Evolutionary conservation across 768 basidiomycete species (phyloP), one percentile per base, ranked within the genome.

Genomic region (Gloeophyllum trabeum): DNA sequence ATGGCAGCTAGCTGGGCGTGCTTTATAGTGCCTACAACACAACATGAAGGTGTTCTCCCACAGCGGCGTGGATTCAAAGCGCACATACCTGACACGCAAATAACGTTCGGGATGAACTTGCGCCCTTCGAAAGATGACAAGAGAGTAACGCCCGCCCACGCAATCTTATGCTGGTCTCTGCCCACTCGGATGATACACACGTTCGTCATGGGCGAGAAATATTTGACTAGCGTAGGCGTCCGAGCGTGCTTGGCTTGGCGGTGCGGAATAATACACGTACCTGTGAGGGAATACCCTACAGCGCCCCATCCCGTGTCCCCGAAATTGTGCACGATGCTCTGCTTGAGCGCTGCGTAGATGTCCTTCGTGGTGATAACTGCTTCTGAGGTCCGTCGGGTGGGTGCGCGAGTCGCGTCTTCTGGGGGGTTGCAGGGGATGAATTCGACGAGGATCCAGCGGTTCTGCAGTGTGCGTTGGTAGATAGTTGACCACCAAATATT

Each of bases 251-350:
- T 44, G 25, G 6, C 25, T 7, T 42, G 18, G 24, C 20, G 23
- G 40, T 21, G 24, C 16, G 24, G 35, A 10, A 16, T 41, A 22
- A 18, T 13, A 19, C 43, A 61, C 73, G 34, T 44, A 85, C 89
- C 80, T 18, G 69, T 77, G 44, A 93, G 61, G 3, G 81, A 82
- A 25, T 73, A 56, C 0, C 75, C 82, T 2, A 92, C 75, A 6
- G 81, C 72, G 20, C 89, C 89, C 89, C 88, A 92, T 4, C 88
- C 90, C 0, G 75, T 67, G 54, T 91, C 87, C 2, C 90, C 90
- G 54, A 90, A 92, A 51, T 89, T 79, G 14, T 57, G 56, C 41
- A 86, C 51, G 10, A 88, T 62, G 49, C 77, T 81, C 52, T 82
- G 76, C 51, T 75, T 78, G 24, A 92, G 55, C 0, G 88, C 78